phyloP scores from a whole-genome alignment of 2,329 filamentous ascomycete species.

The Cladosporium sp. region DNA sequence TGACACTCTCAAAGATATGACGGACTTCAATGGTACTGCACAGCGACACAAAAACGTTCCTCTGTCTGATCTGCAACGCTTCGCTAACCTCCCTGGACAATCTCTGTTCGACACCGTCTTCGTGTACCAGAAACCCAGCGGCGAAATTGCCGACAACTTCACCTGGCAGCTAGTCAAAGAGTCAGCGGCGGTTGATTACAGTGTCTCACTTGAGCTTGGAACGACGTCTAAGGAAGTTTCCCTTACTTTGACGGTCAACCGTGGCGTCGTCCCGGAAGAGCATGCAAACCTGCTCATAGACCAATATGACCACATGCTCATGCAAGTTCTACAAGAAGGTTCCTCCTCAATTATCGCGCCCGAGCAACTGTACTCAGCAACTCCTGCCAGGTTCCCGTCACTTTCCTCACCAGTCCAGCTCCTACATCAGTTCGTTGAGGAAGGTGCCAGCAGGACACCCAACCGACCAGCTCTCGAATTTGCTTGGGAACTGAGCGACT shows the following conservation, averaged over 20 bases:
- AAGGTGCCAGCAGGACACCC: conserved; percentile 58
- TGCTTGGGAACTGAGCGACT: conserved; percentile 48
- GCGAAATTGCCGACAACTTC: conserved; percentile 21
- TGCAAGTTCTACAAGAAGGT: conserved; percentile 52
- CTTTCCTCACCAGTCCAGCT: conserved; percentile 62
- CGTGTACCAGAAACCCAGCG: conserved; percentile 69
- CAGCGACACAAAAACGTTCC: conserved; percentile 72
- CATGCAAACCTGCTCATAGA: conserved; percentile 68
- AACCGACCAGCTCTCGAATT: conserved; percentile 74
- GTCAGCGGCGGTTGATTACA: conserved; percentile 71
- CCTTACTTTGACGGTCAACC: conserved; percentile 67
- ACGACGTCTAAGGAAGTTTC: conserved; percentile 53
- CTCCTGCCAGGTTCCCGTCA: conserved; percentile 58
- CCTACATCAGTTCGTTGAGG: conserved; percentile 78
- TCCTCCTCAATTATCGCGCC: background rate
- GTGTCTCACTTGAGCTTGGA: conserved; percentile 78
- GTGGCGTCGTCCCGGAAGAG: conserved; percentile 64
- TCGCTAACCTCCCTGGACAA: conserved; percentile 65
- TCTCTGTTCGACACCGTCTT: conserved; percentile 82
- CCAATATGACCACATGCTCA: conserved; percentile 72
- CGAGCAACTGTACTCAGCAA: conserved; percentile 56
- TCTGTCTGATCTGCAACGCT: conserved; percentile 70
- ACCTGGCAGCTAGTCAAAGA: conserved; percentile 66
- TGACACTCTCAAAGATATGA: conserved; percentile 63
- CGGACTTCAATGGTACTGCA: conserved; percentile 64